Evolutionary conservation across 495 filamentous ascomycete genomes (phyloP).

Genomic region (Parathielavia hyrcaniae): DNA sequence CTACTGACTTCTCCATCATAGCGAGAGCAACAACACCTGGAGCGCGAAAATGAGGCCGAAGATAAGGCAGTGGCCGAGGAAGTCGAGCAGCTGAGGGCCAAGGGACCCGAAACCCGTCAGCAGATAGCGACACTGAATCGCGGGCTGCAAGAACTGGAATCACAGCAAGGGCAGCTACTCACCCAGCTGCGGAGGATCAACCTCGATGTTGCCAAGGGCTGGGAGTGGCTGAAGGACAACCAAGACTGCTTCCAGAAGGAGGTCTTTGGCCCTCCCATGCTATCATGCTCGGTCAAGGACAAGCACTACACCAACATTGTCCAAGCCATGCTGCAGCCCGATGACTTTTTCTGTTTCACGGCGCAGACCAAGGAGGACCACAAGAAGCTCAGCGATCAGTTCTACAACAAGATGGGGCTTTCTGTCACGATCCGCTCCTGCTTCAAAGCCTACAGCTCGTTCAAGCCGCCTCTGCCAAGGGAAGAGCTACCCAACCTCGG

Average conservation of each 20-base stretch:
- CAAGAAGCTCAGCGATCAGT: slow-evolving; percentile 55
- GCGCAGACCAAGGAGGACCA: slow-evolving; percentile 67
- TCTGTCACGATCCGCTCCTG: slow-evolving; percentile 58
- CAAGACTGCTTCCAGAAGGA: slow-evolving; percentile 65
- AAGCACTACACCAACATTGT: slow-evolving; percentile 64
- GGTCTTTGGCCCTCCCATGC: slow-evolving; percentile 77
- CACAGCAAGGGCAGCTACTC: slow-evolving; percentile 69
- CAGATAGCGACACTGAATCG: slow-evolving; percentile 32
- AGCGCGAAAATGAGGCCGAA: slow-evolving; percentile 43
- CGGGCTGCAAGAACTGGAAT: slow-evolving; percentile 58
- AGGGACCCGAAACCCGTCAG: slow-evolving; percentile 22
- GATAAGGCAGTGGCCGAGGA: slow-evolving; percentile 31
- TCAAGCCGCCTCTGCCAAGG: slow-evolving; percentile 50
- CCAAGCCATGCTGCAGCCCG: slow-evolving; percentile 59
- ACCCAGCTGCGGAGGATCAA: slow-evolving; percentile 53
- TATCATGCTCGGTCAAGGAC: slow-evolving; percentile 77
- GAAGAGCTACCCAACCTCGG: slow-evolving; percentile 53
- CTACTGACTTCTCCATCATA: slow-evolving; percentile 8
- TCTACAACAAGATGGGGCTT: slow-evolving; percentile 52
- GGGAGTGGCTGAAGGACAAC: slow-evolving; percentile 74
- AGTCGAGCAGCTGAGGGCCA: slow-evolving; percentile 24
- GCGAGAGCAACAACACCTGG: slow-evolving; percentile 41
- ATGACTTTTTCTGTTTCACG: slow-evolving; percentile 68
- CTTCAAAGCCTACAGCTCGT: slow-evolving; percentile 43
- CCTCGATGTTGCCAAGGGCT: slow-evolving; percentile 58